A percentile compares a stretch with the other conserved stretches of the same genome.
These are phyloP conservation scores for Annulohypoxylon stygium DNA, from an alignment of 495 filamentous ascomycete genomes.

Conservation along the genomic window DNA sequence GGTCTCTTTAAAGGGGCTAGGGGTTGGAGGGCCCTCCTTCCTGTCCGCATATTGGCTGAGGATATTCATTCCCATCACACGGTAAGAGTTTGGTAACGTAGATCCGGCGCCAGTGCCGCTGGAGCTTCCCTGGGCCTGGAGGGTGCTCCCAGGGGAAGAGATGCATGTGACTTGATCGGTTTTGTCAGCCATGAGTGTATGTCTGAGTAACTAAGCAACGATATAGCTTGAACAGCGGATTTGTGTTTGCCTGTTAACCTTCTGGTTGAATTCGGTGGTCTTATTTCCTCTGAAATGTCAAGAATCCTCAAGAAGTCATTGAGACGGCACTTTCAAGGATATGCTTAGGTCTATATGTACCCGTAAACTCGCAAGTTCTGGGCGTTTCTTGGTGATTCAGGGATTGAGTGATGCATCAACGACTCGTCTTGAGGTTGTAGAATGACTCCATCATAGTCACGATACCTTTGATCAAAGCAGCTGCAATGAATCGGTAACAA, in stretches of 20 bases:
- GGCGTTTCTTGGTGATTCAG: neutral
- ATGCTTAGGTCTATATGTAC: neutral
- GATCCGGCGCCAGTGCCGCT: neutral
- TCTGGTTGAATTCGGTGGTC: neutral
- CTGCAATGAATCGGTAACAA: neutral
- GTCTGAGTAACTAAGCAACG: neutral
- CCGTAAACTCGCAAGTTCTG: neutral
- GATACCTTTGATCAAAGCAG: no score
- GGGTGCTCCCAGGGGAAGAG: neutral
- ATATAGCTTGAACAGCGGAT: neutral
- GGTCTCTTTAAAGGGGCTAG: slow-evolving; percentile 14
- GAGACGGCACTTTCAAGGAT: neutral
- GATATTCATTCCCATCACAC: slow-evolving; percentile 12
- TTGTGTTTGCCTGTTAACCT: neutral
- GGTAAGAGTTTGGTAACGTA: neutral
- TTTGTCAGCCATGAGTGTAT: neutral
- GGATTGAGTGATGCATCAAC: neutral
- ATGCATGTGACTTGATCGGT: neutral
- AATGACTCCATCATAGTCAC: neutral
- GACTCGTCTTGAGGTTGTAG: neutral
- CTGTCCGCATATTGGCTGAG: slow-evolving; percentile 5
- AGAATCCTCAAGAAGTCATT: neutral
- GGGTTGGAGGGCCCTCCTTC: neutral
- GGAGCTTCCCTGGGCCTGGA: neutral
- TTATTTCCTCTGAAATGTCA: neutral